A percentile compares a stretch with the other conserved stretches of the same genome.
Conservation (phyloP, 352 stramenopile genomes). For the Pythium coloratum region DNA sequence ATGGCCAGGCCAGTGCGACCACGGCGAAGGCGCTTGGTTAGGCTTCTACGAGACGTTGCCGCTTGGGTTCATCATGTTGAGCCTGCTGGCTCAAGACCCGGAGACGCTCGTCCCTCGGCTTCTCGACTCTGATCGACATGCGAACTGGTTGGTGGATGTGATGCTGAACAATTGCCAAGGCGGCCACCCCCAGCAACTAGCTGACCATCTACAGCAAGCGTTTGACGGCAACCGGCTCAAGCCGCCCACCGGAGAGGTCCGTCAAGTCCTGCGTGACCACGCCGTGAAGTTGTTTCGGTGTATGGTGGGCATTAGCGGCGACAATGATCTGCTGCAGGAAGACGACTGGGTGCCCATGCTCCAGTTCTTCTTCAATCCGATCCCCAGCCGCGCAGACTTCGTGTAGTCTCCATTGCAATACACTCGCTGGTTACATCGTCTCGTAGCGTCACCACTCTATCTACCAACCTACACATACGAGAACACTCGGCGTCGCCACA, state of each 20-base stretch:
- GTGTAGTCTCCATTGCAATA: neutral
- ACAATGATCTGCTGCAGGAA: neutral
- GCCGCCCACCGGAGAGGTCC: neutral
- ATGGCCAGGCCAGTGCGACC: neutral
- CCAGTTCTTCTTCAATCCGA: neutral
- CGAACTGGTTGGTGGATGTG: neutral
- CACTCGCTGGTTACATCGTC: too few relatives aligned
- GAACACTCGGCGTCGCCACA: neutral
- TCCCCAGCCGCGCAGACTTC: neutral
- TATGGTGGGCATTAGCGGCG: neutral
- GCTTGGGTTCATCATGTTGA: neutral
- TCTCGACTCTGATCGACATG: neutral
- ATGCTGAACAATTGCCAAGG: neutral
- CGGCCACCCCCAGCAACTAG: neutral
- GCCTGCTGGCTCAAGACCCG: neutral
- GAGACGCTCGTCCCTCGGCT: neutral
- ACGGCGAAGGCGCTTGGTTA: neutral
- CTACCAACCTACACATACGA: too few relatives aligned
- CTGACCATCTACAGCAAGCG: neutral
- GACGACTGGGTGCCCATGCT: constrained; percentile 2
- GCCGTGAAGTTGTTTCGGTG: neutral
- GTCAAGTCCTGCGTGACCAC: neutral
- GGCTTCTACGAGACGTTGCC: neutral
- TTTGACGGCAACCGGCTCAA: neutral
- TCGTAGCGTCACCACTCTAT: too few relatives aligned